Evolutionary conservation across 1,284 basidiomycete species (phyloP), one percentile per base, ranked within the genome.

Genomic region (Salmacisia buchloeana): DNA sequence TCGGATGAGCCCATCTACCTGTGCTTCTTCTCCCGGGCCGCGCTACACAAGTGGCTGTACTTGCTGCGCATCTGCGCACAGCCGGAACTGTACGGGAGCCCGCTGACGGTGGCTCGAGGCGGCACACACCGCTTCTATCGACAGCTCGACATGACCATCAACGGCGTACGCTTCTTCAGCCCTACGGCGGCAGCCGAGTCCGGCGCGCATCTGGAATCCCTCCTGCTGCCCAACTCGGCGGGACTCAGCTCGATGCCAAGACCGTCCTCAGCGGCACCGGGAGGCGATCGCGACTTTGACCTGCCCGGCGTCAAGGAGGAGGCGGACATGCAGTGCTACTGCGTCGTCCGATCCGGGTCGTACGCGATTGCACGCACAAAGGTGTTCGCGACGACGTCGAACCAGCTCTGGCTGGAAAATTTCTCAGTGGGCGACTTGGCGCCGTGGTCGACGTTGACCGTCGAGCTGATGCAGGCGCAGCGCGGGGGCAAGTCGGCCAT

Each of bases 291-390:
- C 31, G 33, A 39, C 29, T 34, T 54, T n/a, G 49, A 31, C 27
- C 9, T n/a, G 38, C 10, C 23, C 13, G 5, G 23, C 5, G 21
- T 18, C 10, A 45, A 29, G 21, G 38, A 36, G n/a, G 66, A 64
- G 33, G 46, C 66, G 1, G 58, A 58, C 60, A 66, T 71, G 33
- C 69, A 72, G 27, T 67, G 73, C 35, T 74, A 69, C 64, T 75
- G 73, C 60, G 64, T 66, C 27, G 62, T 75, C 25, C 66, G 67
- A 15, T 59, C 72, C n/a, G 66, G 68, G 56, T 70, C 69, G 4
- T 68, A 72, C 34, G 65, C 73, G 6, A 63, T 70, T 1, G 73
- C 73, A 5, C 68, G 68, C 18, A 75, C 72, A 4, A 70, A 71
- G 57, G 59, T 69, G 1, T 56, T 60, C 1, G 58, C 60, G 3